Base-by-base conservation (phyloP, 2,329 filamentous ascomycete genomes). In the Cytospora piceicola region DNA sequence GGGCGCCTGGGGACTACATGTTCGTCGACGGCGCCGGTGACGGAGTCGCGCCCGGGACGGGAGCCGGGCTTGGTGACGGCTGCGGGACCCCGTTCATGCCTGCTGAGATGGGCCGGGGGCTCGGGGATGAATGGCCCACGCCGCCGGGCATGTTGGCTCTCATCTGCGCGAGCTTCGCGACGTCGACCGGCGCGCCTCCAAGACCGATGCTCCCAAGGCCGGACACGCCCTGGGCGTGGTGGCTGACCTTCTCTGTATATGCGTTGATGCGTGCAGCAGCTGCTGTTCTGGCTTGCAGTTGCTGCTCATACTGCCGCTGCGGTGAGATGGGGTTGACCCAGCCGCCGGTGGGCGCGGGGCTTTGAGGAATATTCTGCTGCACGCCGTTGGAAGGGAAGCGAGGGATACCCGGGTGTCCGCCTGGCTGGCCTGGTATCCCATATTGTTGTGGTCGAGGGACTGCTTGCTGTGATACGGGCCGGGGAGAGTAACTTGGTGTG, bases 211-310 rank as follows among this genome's bases (percentile, higher is more conserved):
- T 77, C n/a, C 74, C 74, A 24, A 80, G 71, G 22, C 77, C 77
- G 0, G 75, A 69, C 4, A 77, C 69, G 65, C 81, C 65, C 20
- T 22, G n/a, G 5, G n/a, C 46, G 76, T 82, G 67, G 77, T 92
- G 61, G 76, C 86, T 15, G 34, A 68, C 66, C 49, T 70, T 77
- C 65, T 67, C 65, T 20, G 57, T 60, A n/a, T 65, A 67, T 1
- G 60, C 58, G 17, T 55, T 67, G 30, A 65, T 63, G 2, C 63
- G 66, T 6, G 59, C 63, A 14, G 64, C 57, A 6, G 54, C 66
- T 20, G 58, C 58, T 11, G 54, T 61, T 24, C 66, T 58, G 2
- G 61, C 58, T 36, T 58, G 54, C 27, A 62, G 36, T 42, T 67
- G 66, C 34, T 62, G 51, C 27, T 62, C 58, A 17, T 77, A 78